Evolutionary conservation across 768 basidiomycete genomes (phyloP), one percentile per base, ranked within the genome.

Genomic region (Tulasnella sp.): DNA sequence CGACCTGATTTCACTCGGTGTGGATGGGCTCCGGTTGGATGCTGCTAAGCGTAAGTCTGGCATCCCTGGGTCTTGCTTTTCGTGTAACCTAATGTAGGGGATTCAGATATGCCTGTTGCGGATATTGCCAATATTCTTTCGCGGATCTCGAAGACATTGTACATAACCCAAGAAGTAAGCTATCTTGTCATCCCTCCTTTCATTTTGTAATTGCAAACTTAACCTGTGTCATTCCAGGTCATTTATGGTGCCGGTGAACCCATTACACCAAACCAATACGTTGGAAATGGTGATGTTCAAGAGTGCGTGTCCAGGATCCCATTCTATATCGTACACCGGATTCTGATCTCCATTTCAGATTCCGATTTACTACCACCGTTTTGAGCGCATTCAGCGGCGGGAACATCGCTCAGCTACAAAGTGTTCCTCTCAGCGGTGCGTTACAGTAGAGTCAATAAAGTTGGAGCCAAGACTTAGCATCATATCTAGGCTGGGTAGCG

Each of bases 141-240:
- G 3, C 73, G 76, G 8, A 70, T 85, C 13, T 70, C 70, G 0
- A 60, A 61, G 2, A 65, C 29, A 3, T 77, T 78, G 0, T 86
- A 85, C 64, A 77, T 86, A 48, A 82, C 83, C 0, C 85, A 86
- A 66, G 85, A 86, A 66, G 69, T 62, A 30, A 9, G 24, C 5
- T 23, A 2, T 2, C 23, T 26, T 17, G 4, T 23, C n/a, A 10
- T 21, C 1, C 54, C 27, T 42, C 4, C 2, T 24, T 13, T 5
- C 24, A n/a, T 11, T 19, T 17, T 26, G 15, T n/a, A 19, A 5
- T 2, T n/a, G n/a, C n/a, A n/a, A n/a, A n/a, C n/a, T n/a, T n/a
- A n/a, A n/a, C n/a, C n/a, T n/a, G n/a, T n/a, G n/a, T n/a, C n/a
- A 49, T 8, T 15, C 15, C 34, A 63, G 63, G 62, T 71, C 34